Conservation (phyloP, 208 protist genomes). For the Acanthamoeba healyi region DNA sequence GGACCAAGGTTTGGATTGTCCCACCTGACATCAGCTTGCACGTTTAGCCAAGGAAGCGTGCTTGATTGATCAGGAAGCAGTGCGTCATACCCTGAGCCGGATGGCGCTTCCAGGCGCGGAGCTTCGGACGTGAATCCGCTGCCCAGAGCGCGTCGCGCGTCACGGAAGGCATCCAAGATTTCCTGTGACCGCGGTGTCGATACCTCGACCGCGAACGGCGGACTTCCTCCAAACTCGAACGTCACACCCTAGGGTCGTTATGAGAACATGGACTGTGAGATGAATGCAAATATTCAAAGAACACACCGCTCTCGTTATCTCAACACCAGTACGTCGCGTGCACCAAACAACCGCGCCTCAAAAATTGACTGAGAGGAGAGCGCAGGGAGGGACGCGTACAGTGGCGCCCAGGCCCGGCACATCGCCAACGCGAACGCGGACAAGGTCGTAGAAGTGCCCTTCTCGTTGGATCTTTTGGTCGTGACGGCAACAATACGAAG, state of each 20-base stretch:
- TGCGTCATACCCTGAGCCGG: not conserved
- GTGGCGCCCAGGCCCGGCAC: slow-evolving; percentile 19
- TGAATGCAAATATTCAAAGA: not conserved
- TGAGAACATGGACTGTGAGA: no score
- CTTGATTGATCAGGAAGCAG: not conserved
- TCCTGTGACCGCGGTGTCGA: not conserved
- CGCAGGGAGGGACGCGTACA: not conserved
- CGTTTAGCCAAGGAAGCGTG: no score
- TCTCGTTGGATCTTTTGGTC: not conserved
- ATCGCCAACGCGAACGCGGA: not conserved
- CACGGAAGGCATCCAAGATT: not conserved
- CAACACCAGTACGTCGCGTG: no score
- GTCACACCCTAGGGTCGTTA: slow-evolving; percentile 32
- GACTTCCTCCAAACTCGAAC: slow-evolving; percentile 19
- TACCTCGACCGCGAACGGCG: slow-evolving; percentile 7
- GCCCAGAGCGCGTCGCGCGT: not conserved
- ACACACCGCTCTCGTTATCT: no score
- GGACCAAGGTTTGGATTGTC: not conserved
- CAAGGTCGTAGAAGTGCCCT: slow-evolving; percentile 18
- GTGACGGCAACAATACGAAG: not conserved
- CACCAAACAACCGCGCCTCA: not conserved
- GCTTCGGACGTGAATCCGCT: not conserved
- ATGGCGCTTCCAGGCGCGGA: not conserved
- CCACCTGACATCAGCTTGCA: not conserved
- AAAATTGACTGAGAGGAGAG: not conserved